Conservation (phyloP, 805 yeast genomes). For the Pichia ethanolica region DNA sequence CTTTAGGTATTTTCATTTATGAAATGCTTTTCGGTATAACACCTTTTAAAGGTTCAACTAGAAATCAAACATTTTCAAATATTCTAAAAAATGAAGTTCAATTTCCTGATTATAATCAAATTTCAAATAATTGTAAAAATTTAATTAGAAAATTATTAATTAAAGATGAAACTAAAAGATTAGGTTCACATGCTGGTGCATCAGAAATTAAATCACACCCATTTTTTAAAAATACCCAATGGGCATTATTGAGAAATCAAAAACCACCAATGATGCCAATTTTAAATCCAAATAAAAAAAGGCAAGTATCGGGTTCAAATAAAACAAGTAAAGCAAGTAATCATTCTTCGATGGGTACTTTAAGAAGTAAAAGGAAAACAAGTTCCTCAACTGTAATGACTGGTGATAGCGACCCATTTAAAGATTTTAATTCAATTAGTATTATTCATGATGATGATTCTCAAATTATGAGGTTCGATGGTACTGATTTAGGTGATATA, state of each 20-base stretch:
- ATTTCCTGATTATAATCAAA: conserved; percentile 53
- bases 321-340: conserved; percentile 13
- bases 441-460: conserved; percentile 60
- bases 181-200: conserved; percentile 93
- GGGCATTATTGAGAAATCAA: conserved; percentile 91
- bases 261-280: conserved; percentile 96
- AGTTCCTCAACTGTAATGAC: conserved; percentile 20
- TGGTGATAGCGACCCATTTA: conserved; percentile 60
- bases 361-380: conserved; percentile 29
- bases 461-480: conserved; percentile 41
- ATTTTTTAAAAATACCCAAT: conserved; percentile 84
- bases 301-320: conserved; percentile 10
- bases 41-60: conserved; percentile 87
- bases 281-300: conserved; percentile 29
- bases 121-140: conserved; percentile 70
- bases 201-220: conserved; percentile 88
- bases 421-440: conserved; percentile 78
- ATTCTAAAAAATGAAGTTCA: conserved; percentile 76
- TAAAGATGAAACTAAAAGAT: conserved; percentile 80
- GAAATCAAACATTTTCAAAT: conserved; percentile 85
- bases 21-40: conserved; percentile 96
- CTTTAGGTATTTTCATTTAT: conserved; percentile 83
- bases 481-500: conserved; percentile 44
- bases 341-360: conserved; percentile 37
- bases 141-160: conserved; percentile 74